Percentiles rank a stretch among this genome's conserved stretches.
Evolutionary conservation across 2,329 filamentous ascomycete species (phyloP).

Genomic region (Calycina marina): DNA sequence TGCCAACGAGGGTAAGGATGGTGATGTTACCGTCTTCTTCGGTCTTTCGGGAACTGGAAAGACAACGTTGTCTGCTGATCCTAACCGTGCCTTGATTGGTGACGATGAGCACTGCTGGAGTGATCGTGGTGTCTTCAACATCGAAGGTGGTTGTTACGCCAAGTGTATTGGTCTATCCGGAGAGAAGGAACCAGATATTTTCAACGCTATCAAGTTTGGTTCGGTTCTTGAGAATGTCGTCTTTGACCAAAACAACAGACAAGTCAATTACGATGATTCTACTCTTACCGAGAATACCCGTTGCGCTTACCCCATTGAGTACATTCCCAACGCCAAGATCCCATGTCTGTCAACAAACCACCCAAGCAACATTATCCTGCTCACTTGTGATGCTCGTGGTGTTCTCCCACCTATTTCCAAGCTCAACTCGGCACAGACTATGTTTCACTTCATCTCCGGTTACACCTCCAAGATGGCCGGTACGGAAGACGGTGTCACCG

Average conservation of each 20-base stretch:
- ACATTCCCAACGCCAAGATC: conserved; percentile 98
- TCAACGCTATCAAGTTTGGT: conserved; percentile 87
- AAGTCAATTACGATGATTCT: conserved; percentile 88
- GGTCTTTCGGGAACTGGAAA: conserved; percentile 97
- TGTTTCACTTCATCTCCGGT: conserved; percentile 99
- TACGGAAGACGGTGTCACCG: conserved; percentile 90
- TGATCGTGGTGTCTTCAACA: conserved; percentile 96
- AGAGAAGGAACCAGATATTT: conserved; percentile 99
- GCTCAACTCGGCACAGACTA: conserved; percentile 85
- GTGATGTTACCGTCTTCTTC: conserved; percentile 98
- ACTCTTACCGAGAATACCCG: conserved; percentile 98
- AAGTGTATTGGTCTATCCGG: conserved; percentile 95
- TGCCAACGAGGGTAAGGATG: conserved; percentile 87
- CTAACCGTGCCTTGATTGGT: conserved; percentile 89
- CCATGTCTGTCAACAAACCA: conserved; percentile 79
- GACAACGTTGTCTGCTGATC: conserved; percentile 94
- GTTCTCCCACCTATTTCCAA: conserved; percentile 97
- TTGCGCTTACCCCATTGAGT: conserved; percentile 97
- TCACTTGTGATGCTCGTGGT: conserved; percentile 95
- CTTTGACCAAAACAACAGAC: conserved; percentile 78
- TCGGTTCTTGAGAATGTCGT: conserved; percentile 98
- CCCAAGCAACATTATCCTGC: conserved; percentile 93
- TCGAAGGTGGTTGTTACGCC: conserved; percentile 97
- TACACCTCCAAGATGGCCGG: conserved; percentile 99
- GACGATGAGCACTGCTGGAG: conserved; percentile 99